Evolutionary conservation across 2,329 filamentous ascomycete species (phyloP), one percentile per base, ranked within the genome.

Genomic region (Aspergillus amoenus): DNA sequence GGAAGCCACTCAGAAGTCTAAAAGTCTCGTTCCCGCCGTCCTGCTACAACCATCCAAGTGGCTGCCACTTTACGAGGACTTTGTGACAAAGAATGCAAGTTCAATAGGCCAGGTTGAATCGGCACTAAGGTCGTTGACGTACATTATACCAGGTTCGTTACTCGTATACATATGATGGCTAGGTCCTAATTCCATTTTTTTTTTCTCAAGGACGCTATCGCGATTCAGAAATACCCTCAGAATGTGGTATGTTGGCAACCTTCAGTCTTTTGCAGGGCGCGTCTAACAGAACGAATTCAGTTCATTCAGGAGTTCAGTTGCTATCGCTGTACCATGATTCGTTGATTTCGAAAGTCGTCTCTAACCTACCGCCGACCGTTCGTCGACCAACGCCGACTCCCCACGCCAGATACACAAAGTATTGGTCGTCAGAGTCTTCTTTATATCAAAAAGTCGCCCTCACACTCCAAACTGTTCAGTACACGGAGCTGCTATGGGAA

Each of bases 71-170:
- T 77, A 77, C 52, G 75, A 77, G 57, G 88, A 94, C 63, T 97
- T 97, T 77, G 93, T 99, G 79, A 89, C 90, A 61, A 94, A 93
- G 78, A 99, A 99, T 74, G 88, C 92, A 60, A 89, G 91, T 69
- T 91, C 95, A 58, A 92, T 99, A 52, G 91, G 91, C 49, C 93
- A 96, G 78, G 93, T 99, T 62, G 94, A 99, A 79, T 95, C 91
- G 61, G 91, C 92, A 13, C 79, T 99, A 70, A 87, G 94, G 40
- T 96, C 92, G 27, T 78, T 99, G 63, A 97, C 93, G 47, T 99
- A 99, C 73, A 92, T 99, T 64, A 94, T 97, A 49, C 94, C 93
- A 57, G 93, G 89, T 73, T 47, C 54, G 50, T 37, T 17, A 32
- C 24, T 34, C 12, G 1, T 13, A 2, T 15, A 17, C 21, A 4